Evolutionary conservation across 2,329 filamentous ascomycete genomes (phyloP).

Genomic region (Monosporascus sp.): DNA sequence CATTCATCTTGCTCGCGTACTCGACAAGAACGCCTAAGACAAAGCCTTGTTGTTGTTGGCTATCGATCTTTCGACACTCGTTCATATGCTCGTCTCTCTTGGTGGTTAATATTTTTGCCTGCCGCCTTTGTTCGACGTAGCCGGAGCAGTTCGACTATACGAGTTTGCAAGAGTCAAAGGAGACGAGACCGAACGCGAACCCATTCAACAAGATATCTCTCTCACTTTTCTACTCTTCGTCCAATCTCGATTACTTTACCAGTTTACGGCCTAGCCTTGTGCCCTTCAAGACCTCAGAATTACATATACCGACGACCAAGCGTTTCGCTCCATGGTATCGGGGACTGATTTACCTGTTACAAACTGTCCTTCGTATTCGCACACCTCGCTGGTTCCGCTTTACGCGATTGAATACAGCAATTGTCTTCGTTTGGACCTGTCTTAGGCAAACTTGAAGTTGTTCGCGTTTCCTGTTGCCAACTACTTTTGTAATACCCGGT

Average conservation of each 20-base stretch:
- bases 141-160: conserved; percentile 14
- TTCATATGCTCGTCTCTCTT: conserved; percentile 26
- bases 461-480: conserved; percentile 18
- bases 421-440: conserved; percentile 19
- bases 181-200: conserved; percentile 4
- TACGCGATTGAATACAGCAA: conserved; percentile 20
- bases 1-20: background rate
- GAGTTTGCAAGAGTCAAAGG: conserved; percentile 17
- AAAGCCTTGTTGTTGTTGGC: conserved; percentile 24
- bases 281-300: background rate
- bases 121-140: conserved; percentile 25
- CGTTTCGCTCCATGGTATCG: conserved; percentile 13
- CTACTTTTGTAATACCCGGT: conserved; percentile 26
- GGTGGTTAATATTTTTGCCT: conserved; percentile 17
- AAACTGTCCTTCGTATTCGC: conserved; percentile 21
- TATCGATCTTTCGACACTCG: conserved; percentile 5
- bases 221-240: background rate
- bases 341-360: conserved; percentile 15
- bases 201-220: conserved; percentile 6
- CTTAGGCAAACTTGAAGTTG: conserved; percentile 20
- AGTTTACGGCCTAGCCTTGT: background rate
- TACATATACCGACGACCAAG: conserved; percentile 9
- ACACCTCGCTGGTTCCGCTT: conserved; percentile 18
- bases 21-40: conserved; percentile 9
- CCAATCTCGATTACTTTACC: background rate